Conservation (phyloP, 306 rosid genomes). For the Ochetophila trinervis region DNA sequence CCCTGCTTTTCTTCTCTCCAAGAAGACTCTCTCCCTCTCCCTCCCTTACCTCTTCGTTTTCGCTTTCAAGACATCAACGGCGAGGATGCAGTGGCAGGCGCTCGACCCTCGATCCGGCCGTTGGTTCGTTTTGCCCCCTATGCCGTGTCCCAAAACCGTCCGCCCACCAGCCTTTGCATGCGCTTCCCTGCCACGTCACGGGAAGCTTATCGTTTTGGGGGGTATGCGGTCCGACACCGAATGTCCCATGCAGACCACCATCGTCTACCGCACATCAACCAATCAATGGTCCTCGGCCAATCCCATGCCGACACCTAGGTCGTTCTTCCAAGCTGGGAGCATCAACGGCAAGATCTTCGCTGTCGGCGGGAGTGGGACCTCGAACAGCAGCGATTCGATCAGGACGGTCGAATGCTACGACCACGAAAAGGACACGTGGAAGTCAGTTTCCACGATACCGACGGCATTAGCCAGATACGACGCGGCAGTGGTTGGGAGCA, state of each 20-base stretch:
- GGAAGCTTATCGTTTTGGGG: constrained; percentile 47
- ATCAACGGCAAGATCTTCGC: constrained; percentile 39
- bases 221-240: constrained; percentile 22
- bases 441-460: neutral
- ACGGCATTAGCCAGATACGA: constrained; percentile 24
- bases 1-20: constrained; percentile 34
- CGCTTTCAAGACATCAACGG: constrained; percentile 38
- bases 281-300: constrained; percentile 46
- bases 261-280: constrained; percentile 35
- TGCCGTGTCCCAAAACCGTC: constrained; percentile 27
- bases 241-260: constrained; percentile 15
- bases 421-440: constrained; percentile 47
- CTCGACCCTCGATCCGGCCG: constrained; percentile 56
- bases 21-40: constrained; percentile 28
- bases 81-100: constrained; percentile 52
- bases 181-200: constrained; percentile 49
- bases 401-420: constrained; percentile 33
- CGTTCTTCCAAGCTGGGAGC: constrained; percentile 29
- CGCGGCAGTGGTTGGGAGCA: constrained; percentile 34
- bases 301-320: constrained; percentile 8
- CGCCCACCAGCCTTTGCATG: constrained; percentile 24
- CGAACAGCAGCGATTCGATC: neutral
- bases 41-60: constrained; percentile 47
- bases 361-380: constrained; percentile 21
- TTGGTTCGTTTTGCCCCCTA: constrained; percentile 55